Evolutionary conservation across 768 basidiomycete species (phyloP).

Genomic region (Clavulina sp.): DNA sequence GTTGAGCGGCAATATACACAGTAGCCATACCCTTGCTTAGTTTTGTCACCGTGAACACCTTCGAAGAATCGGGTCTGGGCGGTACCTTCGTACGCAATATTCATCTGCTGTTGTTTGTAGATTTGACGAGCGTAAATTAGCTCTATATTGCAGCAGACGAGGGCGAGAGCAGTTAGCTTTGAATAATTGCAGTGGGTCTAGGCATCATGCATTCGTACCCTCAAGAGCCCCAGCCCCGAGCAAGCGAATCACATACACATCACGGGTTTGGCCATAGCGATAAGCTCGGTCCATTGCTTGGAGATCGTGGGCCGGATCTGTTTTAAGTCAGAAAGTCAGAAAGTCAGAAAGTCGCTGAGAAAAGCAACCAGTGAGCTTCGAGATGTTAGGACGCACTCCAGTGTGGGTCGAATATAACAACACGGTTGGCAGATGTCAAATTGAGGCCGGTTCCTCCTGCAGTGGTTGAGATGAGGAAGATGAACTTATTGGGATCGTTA

Average conservation of each 20-base stretch:
- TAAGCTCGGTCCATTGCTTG: conserved; percentile 85
- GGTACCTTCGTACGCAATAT: conserved; percentile 72
- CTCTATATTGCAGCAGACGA: conserved; percentile 23
- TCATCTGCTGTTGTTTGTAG: conserved; percentile 89
- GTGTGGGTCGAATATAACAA: conserved; percentile 86
- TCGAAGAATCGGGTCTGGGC: conserved; percentile 71
- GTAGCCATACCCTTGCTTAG: conserved; percentile 28
- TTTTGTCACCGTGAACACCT: conserved; percentile 63
- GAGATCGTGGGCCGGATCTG: conserved; percentile 88
- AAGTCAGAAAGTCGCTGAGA: background rate
- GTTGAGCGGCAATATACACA: background rate
- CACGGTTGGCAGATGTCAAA: conserved; percentile 83
- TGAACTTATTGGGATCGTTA: conserved; percentile 45
- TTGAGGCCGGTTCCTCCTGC: conserved; percentile 88
- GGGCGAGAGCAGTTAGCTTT: background rate
- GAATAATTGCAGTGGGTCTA: background rate
- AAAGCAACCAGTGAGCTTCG: conserved; percentile 18
- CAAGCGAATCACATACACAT: conserved; percentile 69
- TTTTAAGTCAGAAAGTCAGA: background rate
- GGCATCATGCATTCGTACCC: background rate
- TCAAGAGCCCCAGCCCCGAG: conserved; percentile 57
- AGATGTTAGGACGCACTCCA: conserved; percentile 44
- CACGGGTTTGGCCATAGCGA: conserved; percentile 71
- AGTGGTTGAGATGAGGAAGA: conserved; percentile 79
- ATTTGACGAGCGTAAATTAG: conserved; percentile 77